Evolutionary conservation across 2,329 filamentous ascomycete genomes (phyloP), one percentile per base, ranked within the genome.

Genomic region (Pestalotiopsis sp.): DNA sequence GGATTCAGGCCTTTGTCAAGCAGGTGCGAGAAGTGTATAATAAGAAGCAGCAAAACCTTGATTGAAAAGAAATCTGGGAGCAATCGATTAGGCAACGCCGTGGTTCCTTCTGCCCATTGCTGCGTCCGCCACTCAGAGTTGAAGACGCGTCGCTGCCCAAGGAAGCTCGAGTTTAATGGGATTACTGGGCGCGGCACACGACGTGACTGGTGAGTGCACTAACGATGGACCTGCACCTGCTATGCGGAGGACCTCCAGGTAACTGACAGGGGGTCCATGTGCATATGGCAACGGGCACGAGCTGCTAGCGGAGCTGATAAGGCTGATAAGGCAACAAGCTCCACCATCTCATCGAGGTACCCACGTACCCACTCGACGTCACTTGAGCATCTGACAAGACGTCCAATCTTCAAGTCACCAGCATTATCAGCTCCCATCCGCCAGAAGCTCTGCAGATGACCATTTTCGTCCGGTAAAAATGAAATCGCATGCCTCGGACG

Each of bases 71-170:
- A 20, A 23, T 12, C n/a, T 52, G 45, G 9, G 45, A 52, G 17
- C 45, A 52, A 11, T 52, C 45, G 1, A 14, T 62, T 3, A 41
- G 59, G 59, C 59, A 62, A 52, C 45, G 45, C 59, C 17, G 27
- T 31, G 59, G 11, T 38, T 31, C 17, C 25, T 36, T 13, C 45
- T 52, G 36, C 27, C 31, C 31, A 17, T n/a, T 36, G 12, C 59
- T 61, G 23, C 25, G 14, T 59, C 57, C 25, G 17, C 57, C 59
- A 62, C 13, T 62, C 36, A 62, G n/a, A 36, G 36, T 36, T 62
- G 27, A 36, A 68, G 27, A 70, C 71, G 71, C 71, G 72, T 75
- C 71, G 73, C 70, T 74, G 72, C 72, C 72, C 74, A 73, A 73
- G 67, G 67, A 66, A 64, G 68, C 27, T 67, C 14, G 66, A 62